Base-by-base conservation (phyloP, 805 yeast genomes). In the Millerago galiae region DNA sequence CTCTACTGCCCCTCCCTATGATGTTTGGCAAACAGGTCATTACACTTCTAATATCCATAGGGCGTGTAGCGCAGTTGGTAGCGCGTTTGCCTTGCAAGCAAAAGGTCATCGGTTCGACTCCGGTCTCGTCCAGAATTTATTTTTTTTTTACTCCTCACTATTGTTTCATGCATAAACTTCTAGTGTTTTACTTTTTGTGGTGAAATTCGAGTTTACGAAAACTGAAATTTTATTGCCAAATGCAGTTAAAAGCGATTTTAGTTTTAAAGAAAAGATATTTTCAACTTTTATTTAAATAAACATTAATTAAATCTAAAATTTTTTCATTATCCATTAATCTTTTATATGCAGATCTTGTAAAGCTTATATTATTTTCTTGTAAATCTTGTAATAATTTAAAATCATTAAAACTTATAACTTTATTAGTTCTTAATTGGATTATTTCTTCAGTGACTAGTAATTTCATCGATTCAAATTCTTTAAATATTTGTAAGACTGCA, bases 31-130 rank as follows among this genome's bases (percentile, higher is more conserved):
- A 21, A 21, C 24, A 21, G 24, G 24, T 21, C 24, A 21, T 21
- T 21, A 5, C 7, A 21, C 4, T 7, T 7, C 24, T 5, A 21
- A 21, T 21, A 21, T 21, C 24, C 24, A 21, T 18, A 31, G 75
- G 76, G 77, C 75, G 75, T 70, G 75, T 72, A 74, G 77, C 76
- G 76, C 67, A 72, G 77, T 70, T 71, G 77, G 77, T 72, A 72
- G 76, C 75, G 76, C 77, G 75, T 66, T 65, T 70, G 73, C 77
- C 72, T 72, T 71, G 77, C 77, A 72, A 68, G 78, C 72, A 67
- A 67, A 67, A 72, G 78, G 78, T 71, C 78, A 70, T 63, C 65
- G 75, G 77, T 72, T 72, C 77, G 75, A 72, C 58, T 72, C 77
- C 77, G 66, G 71, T 70, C 75, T 71, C 75, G 77, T 72, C 77